Conservation (phyloP, 805 yeast species). For the Metschnikowia orientalis region DNA sequence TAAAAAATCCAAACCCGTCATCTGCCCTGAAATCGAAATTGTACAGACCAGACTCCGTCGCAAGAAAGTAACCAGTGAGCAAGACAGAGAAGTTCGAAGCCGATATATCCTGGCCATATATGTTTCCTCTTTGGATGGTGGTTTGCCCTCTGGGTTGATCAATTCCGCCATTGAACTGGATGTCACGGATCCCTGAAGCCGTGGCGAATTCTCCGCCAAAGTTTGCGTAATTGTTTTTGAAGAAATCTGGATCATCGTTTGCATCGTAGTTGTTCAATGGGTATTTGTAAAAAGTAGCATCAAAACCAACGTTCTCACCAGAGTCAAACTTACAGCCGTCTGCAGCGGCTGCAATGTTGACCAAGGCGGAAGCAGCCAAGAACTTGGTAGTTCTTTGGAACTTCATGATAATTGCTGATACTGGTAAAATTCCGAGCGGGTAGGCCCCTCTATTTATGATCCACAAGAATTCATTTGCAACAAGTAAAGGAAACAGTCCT, state of each 20-base stretch:
- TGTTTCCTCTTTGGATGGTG: not conserved
- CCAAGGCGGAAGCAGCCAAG: no score
- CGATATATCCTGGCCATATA: conserved; percentile 5
- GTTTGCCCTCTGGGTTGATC: no score
- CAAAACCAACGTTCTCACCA: conserved; percentile 2
- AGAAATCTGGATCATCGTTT: conserved; percentile 4
- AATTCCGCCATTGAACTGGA: not conserved
- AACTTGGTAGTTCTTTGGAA: no score
- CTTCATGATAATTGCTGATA: no score
- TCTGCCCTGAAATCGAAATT: conserved; percentile 6
- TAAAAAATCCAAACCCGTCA: conserved; percentile 8
- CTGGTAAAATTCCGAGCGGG: no score
- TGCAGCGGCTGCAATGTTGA: not conserved
- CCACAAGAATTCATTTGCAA: no score
- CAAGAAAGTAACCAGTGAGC: conserved; percentile 8
- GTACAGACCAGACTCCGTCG: conserved; percentile 5
- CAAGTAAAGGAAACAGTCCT: no score
- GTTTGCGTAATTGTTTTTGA: conserved; percentile 2
- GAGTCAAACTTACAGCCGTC: not conserved
- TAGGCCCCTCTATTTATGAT: no score
- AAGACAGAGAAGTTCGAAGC: conserved; percentile 6
- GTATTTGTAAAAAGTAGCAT: conserved; percentile 6
- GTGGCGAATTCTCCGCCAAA: conserved; percentile 1
- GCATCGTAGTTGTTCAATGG: not conserved
- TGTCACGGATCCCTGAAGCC: not conserved